Conservation (phyloP, 305 asterid genomes). For the Solanum hybrid region DNA sequence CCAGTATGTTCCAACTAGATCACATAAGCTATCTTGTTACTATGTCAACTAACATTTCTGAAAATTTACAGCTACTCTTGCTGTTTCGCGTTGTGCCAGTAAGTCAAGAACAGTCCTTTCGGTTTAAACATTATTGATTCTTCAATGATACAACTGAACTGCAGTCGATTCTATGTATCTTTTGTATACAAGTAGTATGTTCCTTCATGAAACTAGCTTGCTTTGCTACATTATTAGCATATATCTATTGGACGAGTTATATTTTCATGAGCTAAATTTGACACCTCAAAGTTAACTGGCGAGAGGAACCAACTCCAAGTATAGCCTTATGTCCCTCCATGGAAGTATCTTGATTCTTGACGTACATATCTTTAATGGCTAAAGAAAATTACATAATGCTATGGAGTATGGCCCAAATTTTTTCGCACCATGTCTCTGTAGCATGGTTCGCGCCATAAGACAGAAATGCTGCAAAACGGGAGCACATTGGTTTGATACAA, state of each 20-base stretch:
- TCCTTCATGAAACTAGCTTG: not conserved
- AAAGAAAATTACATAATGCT: not conserved
- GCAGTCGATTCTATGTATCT: not conserved
- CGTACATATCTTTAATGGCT: not conserved
- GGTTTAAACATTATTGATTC: not conserved
- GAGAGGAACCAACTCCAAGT: not conserved
- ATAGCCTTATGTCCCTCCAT: not conserved
- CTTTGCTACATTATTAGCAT: not conserved
- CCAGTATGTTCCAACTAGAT: too few species aligned
- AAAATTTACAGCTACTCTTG: too few species aligned
- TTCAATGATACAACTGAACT: not conserved
- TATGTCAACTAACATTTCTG: too few species aligned
- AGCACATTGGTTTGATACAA: too few species aligned
- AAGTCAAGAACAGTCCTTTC: not conserved
- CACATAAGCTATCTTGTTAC: too few species aligned
- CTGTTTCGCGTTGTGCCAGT: too few species aligned
- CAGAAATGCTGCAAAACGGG: too few species aligned
- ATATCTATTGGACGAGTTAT: not conserved
- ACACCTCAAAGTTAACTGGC: not conserved
- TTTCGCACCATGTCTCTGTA: not conserved
- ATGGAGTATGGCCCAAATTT: not conserved
- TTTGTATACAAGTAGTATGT: not conserved
- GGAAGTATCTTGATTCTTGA: not conserved
- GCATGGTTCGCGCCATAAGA: not conserved
- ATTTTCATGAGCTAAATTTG: not conserved